Evolutionary conservation across 306 rosid species (phyloP), one percentile per base, ranked within the genome.

Genomic region (Malus sieversii): DNA sequence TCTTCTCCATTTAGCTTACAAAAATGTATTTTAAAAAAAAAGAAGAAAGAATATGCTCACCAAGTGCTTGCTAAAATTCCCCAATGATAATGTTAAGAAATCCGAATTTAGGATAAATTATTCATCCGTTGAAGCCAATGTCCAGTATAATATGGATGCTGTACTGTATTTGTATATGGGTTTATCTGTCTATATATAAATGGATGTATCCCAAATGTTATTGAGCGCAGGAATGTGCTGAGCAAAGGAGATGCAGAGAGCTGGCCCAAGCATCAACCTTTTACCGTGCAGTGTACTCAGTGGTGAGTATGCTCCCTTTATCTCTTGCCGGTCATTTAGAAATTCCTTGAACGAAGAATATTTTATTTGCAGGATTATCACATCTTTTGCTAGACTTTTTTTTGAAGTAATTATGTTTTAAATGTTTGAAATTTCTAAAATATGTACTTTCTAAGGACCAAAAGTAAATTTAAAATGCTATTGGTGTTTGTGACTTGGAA

Each of bases 211-310:
- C 44, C 23, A 27, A 27, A 18, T 65, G 53, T 42, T 33, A 2
- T 16, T 25, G 35, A 4, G 4, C 42, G 76, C 77, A 79, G 82
- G 84, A 77, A 16, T 70, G 60, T 55, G 23, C 35, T 62, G 74
- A 73, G 61, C 70, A 68, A 68, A 68, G 61, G 53, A 55, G 82
- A 73, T 60, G 77, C 74, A 63, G 55, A 63, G 74, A 72, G 57
- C 64, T 67, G 74, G 74, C 51, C 59, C 64, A 73, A 45, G 72
- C 77, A 6, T 73, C 79, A 16, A 32, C 23, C 51, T 84, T 84
- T 64, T 77, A 72, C 60, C 71, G 71, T 38, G 67, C 66, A 8
- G 84, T 84, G 7, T 80, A 80, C 79, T 77, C 82, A 5, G 82
- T 80, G 87, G 87, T 84, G 29, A 11, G 23, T 66, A 20, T 22